Evolutionary conservation across 1,284 basidiomycete species (phyloP).

Genomic region (Pseudozyma tsukubaensis): DNA sequence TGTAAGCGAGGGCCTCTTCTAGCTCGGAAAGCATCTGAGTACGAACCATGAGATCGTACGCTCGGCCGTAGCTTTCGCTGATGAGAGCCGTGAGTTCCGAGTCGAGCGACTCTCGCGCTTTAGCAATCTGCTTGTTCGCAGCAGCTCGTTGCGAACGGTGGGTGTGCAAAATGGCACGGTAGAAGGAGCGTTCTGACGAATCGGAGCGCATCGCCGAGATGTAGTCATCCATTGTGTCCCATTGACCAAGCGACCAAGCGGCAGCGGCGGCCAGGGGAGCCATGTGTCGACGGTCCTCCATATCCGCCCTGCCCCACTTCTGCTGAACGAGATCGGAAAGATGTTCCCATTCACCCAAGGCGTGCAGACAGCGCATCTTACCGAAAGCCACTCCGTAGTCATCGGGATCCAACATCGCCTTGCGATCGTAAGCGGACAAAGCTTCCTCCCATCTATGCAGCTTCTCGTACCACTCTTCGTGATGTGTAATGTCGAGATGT

Average conservation of each 20-base stretch:
- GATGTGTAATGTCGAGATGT: constrained; percentile 79
- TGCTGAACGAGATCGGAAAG: constrained; percentile 88
- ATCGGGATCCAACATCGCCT: constrained; percentile 74
- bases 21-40: constrained; percentile 99
- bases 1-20: constrained; percentile 97
- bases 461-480: constrained; percentile 98
- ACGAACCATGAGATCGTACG: constrained; percentile 93
- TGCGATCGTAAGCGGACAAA: constrained; percentile 84
- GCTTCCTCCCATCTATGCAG: constrained; percentile 97
- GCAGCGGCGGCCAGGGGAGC: constrained; percentile 97
- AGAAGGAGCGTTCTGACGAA: constrained; percentile 94
- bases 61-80: constrained; percentile 94
- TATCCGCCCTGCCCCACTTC: constrained; percentile 84
- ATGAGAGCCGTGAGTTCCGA: constrained; percentile 91
- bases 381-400: constrained; percentile 79
- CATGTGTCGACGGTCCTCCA: constrained; percentile 88
- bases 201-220: constrained; percentile 93
- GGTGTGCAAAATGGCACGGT: constrained; percentile 92
- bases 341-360: constrained; percentile 96
- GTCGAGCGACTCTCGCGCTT: constrained; percentile 93
- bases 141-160: constrained; percentile 96
- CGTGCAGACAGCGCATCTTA: constrained; percentile 94
- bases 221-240: constrained; percentile 99
- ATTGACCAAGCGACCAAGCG: constrained; percentile 95
- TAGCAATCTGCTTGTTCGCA: constrained; percentile 88